phyloP scores from a whole-genome alignment of 139 green algal species.

The Coccomyxa sp. region DNA sequence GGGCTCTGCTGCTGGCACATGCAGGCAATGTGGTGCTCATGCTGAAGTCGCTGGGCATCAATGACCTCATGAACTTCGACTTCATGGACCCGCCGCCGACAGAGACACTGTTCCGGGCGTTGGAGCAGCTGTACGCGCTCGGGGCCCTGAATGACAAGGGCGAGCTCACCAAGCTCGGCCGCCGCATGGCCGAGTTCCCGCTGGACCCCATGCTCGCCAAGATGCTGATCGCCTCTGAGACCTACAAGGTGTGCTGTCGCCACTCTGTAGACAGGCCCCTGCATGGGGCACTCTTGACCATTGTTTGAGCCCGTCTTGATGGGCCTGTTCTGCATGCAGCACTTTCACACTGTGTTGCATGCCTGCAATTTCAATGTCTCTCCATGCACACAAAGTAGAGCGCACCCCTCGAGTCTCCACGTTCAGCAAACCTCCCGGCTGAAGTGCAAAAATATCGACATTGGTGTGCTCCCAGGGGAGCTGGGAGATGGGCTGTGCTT shows the following conservation, averaged over 20 bases:
- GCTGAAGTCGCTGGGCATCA: slow-evolving; percentile 97
- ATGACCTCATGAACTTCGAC: slow-evolving; percentile 96
- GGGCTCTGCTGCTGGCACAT: background rate
- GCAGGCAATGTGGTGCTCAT: slow-evolving; percentile 91
- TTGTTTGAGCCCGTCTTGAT: background rate
- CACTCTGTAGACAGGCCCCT: background rate
- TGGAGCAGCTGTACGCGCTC: slow-evolving; percentile 96
- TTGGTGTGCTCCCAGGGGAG: too few relatives aligned
- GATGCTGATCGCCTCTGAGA: slow-evolving; percentile 82
- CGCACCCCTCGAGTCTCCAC: too few relatives aligned
- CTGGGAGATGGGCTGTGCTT: too few relatives aligned
- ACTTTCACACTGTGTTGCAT: background rate
- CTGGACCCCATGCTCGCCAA: slow-evolving; percentile 96
- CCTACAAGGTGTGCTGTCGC: slow-evolving; percentile 52
- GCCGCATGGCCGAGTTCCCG: slow-evolving; percentile 97
- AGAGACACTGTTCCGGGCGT: slow-evolving; percentile 86
- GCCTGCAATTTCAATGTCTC: background rate
- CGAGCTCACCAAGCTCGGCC: slow-evolving; percentile 86
- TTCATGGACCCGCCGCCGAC: slow-evolving; percentile 98
- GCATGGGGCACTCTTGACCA: background rate
- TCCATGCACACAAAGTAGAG: too few relatives aligned
- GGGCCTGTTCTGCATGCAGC: background rate
- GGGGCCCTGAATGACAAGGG: slow-evolving; percentile 92
- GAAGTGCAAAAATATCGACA: too few relatives aligned
- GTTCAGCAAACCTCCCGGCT: too few relatives aligned